These are phyloP conservation scores for Globisporangium recalcitrans DNA, from an alignment of 352 stramenopile species.

Conservation along the genomic window DNA sequence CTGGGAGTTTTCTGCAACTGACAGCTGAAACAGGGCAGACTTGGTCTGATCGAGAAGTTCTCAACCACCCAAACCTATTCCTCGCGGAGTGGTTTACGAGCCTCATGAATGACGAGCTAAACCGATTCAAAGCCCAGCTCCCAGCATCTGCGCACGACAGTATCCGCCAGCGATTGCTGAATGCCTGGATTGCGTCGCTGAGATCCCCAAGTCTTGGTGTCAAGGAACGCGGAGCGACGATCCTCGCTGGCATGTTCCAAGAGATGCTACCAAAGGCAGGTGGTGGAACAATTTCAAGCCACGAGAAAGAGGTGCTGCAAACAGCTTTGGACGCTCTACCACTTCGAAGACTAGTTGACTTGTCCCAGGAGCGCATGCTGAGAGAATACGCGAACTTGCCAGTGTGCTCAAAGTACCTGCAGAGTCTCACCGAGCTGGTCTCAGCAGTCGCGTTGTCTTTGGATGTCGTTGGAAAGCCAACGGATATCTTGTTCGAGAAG, in stretches of 20 bases:
- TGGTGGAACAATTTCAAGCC: slow-evolving; percentile 8
- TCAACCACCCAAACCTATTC: slow-evolving; percentile 82
- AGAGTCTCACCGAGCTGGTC: slow-evolving; percentile 83
- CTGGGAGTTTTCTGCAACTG: slow-evolving; percentile 64
- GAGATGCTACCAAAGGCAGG: slow-evolving; percentile 59
- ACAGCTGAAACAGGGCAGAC: slow-evolving; percentile 56
- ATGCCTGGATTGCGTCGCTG: slow-evolving; percentile 77
- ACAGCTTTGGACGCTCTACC: slow-evolving; percentile 50
- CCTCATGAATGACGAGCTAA: slow-evolving; percentile 61
- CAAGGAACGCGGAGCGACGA: slow-evolving; percentile 79
- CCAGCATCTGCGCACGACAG: slow-evolving; percentile 36
- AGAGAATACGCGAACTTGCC: slow-evolving; percentile 74
- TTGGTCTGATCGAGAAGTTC: slow-evolving; percentile 80
- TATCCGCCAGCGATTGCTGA: slow-evolving; percentile 60
- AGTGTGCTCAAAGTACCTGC: slow-evolving; percentile 79
- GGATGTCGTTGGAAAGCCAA: slow-evolving; percentile 40
- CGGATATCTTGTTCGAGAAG: slow-evolving; percentile 44
- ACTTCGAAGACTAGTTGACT: slow-evolving; percentile 57
- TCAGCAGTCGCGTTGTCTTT: slow-evolving; percentile 60
- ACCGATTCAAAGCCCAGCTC: slow-evolving; percentile 36
- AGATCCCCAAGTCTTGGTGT: slow-evolving; percentile 83
- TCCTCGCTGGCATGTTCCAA: slow-evolving; percentile 71
- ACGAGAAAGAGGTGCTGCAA: slow-evolving; percentile 29
- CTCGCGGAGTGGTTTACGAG: slow-evolving; percentile 82
- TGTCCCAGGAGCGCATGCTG: slow-evolving; percentile 69